Evolutionary conservation across 1,139 yeast species (phyloP).

Genomic region (Williopsis jadinii): DNA sequence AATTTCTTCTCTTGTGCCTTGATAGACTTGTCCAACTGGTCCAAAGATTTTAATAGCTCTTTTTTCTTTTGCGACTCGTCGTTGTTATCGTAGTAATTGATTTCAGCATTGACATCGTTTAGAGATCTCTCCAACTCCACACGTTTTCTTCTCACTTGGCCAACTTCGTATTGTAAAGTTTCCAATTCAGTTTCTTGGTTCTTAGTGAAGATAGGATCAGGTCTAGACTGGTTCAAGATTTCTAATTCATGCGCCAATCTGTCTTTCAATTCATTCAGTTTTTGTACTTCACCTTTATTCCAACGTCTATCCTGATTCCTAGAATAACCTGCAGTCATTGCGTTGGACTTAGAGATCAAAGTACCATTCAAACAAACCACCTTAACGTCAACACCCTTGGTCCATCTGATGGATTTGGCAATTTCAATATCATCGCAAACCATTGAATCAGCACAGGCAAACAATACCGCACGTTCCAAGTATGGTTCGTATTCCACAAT

Average conservation of each 20-base stretch:
- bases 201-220: constrained; percentile 54
- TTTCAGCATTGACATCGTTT: constrained; percentile 49
- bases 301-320: constrained; percentile 42
- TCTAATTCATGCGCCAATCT: constrained; percentile 48
- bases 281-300: constrained; percentile 68
- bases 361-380: constrained; percentile 83
- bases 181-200: constrained; percentile 52
- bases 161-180: constrained; percentile 42
- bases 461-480: constrained; percentile 72
- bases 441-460: constrained; percentile 73
- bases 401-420: constrained; percentile 76
- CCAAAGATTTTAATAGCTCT: constrained; percentile 20
- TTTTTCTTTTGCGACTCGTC: constrained; percentile 30
- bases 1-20: constrained; percentile 27
- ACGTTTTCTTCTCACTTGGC: constrained; percentile 44
- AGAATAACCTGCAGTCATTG: constrained; percentile 84
- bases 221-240: constrained; percentile 40
- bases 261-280: constrained; percentile 53
- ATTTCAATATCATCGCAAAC: constrained; percentile 66
- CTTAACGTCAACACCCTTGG: constrained; percentile 49
- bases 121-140: constrained; percentile 44
- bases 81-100: constrained; percentile 38
- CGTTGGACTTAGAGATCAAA: constrained; percentile 74
- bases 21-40: constrained; percentile 18
- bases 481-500: constrained; percentile 63